phyloP scores from a whole-genome alignment of 163 green algal genomes.

The Chlamydomonas reinhardtii region DNA sequence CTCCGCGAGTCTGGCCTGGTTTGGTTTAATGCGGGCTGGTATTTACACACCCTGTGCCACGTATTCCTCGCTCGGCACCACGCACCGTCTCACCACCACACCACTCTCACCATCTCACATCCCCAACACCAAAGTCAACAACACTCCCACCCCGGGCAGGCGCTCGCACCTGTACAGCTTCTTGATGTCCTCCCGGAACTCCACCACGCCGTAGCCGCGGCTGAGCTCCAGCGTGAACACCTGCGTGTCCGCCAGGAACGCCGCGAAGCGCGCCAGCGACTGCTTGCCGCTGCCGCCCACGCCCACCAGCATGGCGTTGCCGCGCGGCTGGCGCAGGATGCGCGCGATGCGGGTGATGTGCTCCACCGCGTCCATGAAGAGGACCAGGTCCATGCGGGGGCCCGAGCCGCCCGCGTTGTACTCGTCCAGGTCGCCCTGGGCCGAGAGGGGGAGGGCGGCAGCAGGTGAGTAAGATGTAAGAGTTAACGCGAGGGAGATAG shows the following conservation, averaged over 20 bases:
- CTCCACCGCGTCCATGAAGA: slow-evolving; percentile 88
- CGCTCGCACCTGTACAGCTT: slow-evolving; percentile 70
- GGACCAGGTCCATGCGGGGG: slow-evolving; percentile 69
- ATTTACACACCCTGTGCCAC: no score
- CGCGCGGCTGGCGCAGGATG: slow-evolving; percentile 81
- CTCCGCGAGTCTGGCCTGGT: no score
- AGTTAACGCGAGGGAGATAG: no score
- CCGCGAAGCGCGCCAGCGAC: slow-evolving; percentile 82
- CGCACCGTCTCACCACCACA: no score
- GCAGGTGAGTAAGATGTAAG: no score
- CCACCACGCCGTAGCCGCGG: slow-evolving; percentile 67
- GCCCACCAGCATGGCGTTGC: slow-evolving; percentile 84
- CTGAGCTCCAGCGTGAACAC: slow-evolving; percentile 71
- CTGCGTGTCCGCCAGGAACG: slow-evolving; percentile 77
- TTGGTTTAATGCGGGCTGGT: no score
- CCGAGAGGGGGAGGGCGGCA: background rate
- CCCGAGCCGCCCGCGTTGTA: slow-evolving; percentile 79
- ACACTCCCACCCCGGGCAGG: no score
- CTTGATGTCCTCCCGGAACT: slow-evolving; percentile 87
- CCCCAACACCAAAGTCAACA: background rate
- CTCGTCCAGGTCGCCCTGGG: slow-evolving; percentile 72
- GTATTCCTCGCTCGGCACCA: no score
- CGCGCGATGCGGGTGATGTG: slow-evolving; percentile 79
- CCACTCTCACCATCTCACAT: no score
- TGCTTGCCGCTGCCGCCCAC: slow-evolving; percentile 84